phyloP scores from a whole-genome alignment of 306 rosid genomes.

The Ormosia emarginata region DNA sequence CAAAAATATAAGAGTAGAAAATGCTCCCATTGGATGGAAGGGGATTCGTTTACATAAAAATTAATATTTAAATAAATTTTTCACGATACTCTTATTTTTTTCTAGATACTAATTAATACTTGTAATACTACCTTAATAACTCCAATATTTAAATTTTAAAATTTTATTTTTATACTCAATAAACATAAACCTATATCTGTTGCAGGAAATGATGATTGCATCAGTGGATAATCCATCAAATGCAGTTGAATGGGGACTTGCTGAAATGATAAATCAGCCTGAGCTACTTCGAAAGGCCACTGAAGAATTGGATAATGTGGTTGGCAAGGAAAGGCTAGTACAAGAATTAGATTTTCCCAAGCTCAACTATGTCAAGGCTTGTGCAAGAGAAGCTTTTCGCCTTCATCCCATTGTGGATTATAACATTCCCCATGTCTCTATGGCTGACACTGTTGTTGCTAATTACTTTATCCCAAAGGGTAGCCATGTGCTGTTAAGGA shows the following conservation, averaged over 20 bases:
- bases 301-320: conserved; percentile 35
- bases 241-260: conserved; percentile 37
- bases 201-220: conserved; percentile 29
- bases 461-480: conserved; percentile 45
- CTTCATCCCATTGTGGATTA: conserved; percentile 36
- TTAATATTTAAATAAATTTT: too few species aligned
- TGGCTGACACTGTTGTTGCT: conserved; percentile 10
- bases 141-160: too few species aligned
- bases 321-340: conserved; percentile 25
- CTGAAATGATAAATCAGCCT: conserved; percentile 38
- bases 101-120: too few species aligned
- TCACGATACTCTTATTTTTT: too few species aligned
- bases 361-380: conserved; percentile 33
- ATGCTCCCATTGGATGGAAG: too few species aligned
- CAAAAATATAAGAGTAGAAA: too few species aligned
- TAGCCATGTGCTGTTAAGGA: conserved; percentile 29
- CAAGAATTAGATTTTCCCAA: conserved; percentile 33
- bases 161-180: too few species aligned
- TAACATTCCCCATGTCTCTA: conserved; percentile 30
- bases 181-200: too few species aligned
- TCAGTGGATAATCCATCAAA: conserved; percentile 34
- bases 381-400: conserved; percentile 29
- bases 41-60: too few species aligned
- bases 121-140: too few species aligned
- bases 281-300: conserved; percentile 7